phyloP scores from a whole-genome alignment of 768 basidiomycete species.

The Kondoa subrosea region DNA sequence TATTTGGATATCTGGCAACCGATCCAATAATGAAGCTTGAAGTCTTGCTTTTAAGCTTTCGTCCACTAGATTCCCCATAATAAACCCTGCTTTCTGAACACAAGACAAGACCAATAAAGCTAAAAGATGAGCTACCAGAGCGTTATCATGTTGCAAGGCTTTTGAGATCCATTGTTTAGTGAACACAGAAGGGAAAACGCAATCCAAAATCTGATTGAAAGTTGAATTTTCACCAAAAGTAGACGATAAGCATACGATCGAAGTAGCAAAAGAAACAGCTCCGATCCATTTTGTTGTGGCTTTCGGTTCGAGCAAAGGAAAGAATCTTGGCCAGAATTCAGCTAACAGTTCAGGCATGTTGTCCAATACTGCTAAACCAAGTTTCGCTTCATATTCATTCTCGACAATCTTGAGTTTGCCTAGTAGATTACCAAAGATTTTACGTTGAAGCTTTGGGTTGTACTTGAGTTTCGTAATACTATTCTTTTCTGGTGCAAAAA shows the following conservation, averaged over 20 bases:
- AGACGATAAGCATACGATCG: slow-evolving; percentile 45
- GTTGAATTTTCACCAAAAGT: slow-evolving; percentile 18
- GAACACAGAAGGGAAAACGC: slow-evolving; percentile 55
- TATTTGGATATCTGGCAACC: background rate
- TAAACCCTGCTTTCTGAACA: slow-evolving; percentile 49
- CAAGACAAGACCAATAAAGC: slow-evolving; percentile 61
- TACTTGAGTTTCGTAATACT: background rate
- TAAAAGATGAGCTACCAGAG: slow-evolving; percentile 69
- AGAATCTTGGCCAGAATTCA: slow-evolving; percentile 26
- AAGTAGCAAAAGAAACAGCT: slow-evolving; percentile 66
- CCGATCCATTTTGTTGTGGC: slow-evolving; percentile 80
- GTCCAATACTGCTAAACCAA: slow-evolving; percentile 5
- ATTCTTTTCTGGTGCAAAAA: background rate
- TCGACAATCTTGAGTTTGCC: slow-evolving; percentile 12
- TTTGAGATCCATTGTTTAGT: slow-evolving; percentile 61
- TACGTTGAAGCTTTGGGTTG: slow-evolving; percentile 9
- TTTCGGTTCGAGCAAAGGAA: slow-evolving; percentile 53
- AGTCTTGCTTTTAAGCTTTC: slow-evolving; percentile 25
- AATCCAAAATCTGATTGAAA: slow-evolving; percentile 45
- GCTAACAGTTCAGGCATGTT: slow-evolving; percentile 8
- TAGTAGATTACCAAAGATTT: slow-evolving; percentile 11
- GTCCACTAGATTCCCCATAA: slow-evolving; percentile 46
- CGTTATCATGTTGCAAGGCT: slow-evolving; percentile 54
- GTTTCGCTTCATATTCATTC: slow-evolving; percentile 7
- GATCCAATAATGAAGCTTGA: background rate